Conservation (phyloP, 371 early-diverging fungal genomes). For the Dinochytrium kinnereticum region DNA sequence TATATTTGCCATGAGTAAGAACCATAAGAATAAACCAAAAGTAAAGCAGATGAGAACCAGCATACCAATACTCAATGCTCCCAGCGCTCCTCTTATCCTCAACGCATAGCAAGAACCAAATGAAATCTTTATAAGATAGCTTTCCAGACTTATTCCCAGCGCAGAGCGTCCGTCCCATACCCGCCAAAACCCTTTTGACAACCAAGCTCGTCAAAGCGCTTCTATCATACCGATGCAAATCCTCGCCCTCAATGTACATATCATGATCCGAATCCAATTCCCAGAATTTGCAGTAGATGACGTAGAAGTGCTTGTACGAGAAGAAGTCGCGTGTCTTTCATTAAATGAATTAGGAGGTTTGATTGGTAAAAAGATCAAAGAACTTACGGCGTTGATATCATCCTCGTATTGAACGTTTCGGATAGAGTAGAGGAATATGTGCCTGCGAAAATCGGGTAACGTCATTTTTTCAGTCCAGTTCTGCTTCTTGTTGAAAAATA, state of each 20-base stretch:
- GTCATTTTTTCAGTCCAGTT: constrained; percentile 73
- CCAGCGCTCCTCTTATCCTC: constrained; percentile 80
- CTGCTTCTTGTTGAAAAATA: constrained; percentile 77
- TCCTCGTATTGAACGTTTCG: constrained; percentile 67
- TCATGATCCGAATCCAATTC: constrained; percentile 65
- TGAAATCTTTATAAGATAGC: constrained; percentile 52
- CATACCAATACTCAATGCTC: constrained; percentile 86
- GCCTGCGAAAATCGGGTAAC: constrained; percentile 69
- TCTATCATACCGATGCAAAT: constrained; percentile 40
- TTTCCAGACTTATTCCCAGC: constrained; percentile 25
- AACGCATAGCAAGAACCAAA: constrained; percentile 85
- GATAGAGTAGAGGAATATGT: constrained; percentile 64
- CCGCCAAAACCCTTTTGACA: constrained; percentile 23
- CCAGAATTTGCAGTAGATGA: constrained; percentile 95
- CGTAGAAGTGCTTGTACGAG: constrained; percentile 96
- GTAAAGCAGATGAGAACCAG: background rate
- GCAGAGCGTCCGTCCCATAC: constrained; percentile 20
- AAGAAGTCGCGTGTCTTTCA: constrained; percentile 69
- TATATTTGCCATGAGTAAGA: background rate
- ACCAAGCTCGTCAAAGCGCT: constrained; percentile 24
- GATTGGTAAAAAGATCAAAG: background rate
- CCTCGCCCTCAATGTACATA: constrained; percentile 38
- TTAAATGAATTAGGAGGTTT: background rate
- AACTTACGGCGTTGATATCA: constrained; percentile 72
- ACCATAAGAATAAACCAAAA: background rate